Base-by-base conservation (phyloP, 1,284 basidiomycete species). In the Microstroma glucosiphilum region DNA sequence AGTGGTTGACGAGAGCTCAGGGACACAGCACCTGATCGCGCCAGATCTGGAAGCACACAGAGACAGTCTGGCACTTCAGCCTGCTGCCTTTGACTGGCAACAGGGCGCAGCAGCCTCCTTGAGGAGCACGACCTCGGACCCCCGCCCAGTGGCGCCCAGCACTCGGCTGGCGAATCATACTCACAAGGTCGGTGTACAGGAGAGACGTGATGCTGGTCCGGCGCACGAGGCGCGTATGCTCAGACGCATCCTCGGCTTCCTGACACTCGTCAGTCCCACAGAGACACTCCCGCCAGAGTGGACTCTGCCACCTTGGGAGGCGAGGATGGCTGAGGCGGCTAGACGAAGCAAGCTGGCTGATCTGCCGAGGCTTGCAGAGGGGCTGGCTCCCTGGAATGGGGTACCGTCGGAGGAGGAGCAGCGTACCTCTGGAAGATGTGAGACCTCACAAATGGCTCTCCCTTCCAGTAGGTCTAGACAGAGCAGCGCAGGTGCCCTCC, bases 211-310 rank as follows among this genome's bases (percentile, higher is more conserved):
- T 23, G n/a, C 46, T 48, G 46, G 46, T 48, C 46, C 46, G 23
- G 46, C 46, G 46, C 23, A 48, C 23, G 46, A 48, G 46, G 46
- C 23, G n/a, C 46, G 46, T 12, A n/a, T 48, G n/a, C 23, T 48
- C 46, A n/a, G 46, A 7, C 46, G 46, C n/a, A 23, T 48, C n/a
- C 46, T 48, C 11, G 46, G n/a, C 46, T 48, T 48, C 46, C 11
- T 48, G n/a, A 23, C n/a, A n/a, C 46, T 48, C 46, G 17, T 48
- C 7, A n/a, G n/a, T 48, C 46, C 46, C 23, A 12, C 17, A 48
- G 23, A 23, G 46, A 12, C 46, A 3, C 17, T 48, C 4, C 46
- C 46, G 23, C 46, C 46, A 48, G 23, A 48, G 46, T 23, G 46
- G n/a, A 23, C 46, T 12, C 46, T n/a, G 23, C n/a, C n/a, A 7